Evolutionary conservation across 345 rosid genomes (phyloP).

Genomic region (Excoecaria agallocha): DNA sequence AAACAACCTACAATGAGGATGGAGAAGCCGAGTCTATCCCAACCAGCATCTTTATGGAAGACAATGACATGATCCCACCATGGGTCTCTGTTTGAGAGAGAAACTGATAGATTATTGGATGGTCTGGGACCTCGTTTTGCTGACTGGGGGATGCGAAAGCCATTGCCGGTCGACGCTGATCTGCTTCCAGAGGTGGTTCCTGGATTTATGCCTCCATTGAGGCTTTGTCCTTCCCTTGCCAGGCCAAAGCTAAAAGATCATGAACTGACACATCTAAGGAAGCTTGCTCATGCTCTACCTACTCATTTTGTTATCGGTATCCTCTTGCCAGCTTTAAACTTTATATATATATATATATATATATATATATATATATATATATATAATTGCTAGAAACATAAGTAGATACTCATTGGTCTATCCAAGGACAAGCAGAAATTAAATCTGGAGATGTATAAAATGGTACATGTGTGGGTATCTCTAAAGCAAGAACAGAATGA

Average conservation of each 20-base stretch:
- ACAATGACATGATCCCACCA: slow-evolving; percentile 19
- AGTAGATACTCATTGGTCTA: neutral
- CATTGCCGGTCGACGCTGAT: slow-evolving; percentile 86
- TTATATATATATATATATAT: neutral
- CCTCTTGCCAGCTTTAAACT: slow-evolving; percentile 10
- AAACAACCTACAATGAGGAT: slow-evolving; percentile 16
- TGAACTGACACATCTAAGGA: slow-evolving; percentile 72
- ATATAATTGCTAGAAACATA: neutral
- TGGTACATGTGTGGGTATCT: neutral
- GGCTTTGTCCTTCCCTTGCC: slow-evolving; percentile 59
- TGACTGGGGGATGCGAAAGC: slow-evolving; percentile 95
- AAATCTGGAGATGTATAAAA: neutral
- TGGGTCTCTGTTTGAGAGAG: slow-evolving; percentile 69
- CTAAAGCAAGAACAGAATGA: neutral
- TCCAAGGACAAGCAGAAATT: neutral
- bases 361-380: too few relatives aligned
- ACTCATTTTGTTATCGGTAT: slow-evolving; percentile 90
- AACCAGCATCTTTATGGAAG: slow-evolving; percentile 16
- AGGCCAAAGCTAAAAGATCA: slow-evolving; percentile 50
- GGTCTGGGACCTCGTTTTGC: slow-evolving; percentile 78
- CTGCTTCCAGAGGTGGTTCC: slow-evolving; percentile 66
- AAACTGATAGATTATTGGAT: slow-evolving; percentile 76
- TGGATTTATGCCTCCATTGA: slow-evolving; percentile 61
- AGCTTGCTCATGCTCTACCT: slow-evolving; percentile 63
- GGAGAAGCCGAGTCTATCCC: slow-evolving; percentile 17